Conservation (phyloP, 2,329 filamentous ascomycete species). For the Claviceps pazoutovae region DNA sequence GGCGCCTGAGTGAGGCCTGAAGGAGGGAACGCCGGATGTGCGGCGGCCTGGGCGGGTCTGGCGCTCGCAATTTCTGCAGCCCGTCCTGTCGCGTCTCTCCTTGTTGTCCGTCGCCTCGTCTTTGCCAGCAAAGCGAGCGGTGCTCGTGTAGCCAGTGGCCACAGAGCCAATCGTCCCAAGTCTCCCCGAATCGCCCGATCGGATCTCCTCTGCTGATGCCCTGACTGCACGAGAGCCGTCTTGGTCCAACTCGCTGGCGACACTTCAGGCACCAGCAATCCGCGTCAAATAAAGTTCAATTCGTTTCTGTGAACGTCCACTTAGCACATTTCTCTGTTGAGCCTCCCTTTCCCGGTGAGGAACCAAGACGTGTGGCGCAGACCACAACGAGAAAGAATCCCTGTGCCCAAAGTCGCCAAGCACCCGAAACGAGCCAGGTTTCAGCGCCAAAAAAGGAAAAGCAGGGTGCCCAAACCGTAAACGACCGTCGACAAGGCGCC, state of each 20-base stretch:
- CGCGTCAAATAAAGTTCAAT: constrained; percentile 1
- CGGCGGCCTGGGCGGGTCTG: background rate
- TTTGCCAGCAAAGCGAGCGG: background rate
- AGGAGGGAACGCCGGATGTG: constrained; percentile 1
- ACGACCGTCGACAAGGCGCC: background rate
- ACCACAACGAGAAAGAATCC: background rate
- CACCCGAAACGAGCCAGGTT: constrained; percentile 1
- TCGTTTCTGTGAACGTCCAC: constrained; percentile 1
- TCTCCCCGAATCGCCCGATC: background rate
- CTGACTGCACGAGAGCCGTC: background rate
- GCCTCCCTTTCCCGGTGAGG: background rate
- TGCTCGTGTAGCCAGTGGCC: background rate
- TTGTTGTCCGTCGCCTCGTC: background rate
- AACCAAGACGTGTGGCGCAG: constrained; percentile 4
- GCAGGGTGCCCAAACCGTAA: background rate
- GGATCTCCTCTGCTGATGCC: background rate
- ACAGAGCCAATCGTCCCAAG: background rate
- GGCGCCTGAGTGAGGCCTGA: background rate
- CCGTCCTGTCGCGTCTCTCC: background rate
- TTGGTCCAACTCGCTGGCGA: background rate
- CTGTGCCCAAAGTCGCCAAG: background rate
- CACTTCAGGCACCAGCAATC: background rate
- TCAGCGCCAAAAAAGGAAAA: background rate
- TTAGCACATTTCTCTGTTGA: constrained; percentile 3
- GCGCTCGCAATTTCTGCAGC: background rate